Evolutionary conservation across 2,329 filamentous ascomycete species (phyloP).

Genomic region (Fusarium nurragi): DNA sequence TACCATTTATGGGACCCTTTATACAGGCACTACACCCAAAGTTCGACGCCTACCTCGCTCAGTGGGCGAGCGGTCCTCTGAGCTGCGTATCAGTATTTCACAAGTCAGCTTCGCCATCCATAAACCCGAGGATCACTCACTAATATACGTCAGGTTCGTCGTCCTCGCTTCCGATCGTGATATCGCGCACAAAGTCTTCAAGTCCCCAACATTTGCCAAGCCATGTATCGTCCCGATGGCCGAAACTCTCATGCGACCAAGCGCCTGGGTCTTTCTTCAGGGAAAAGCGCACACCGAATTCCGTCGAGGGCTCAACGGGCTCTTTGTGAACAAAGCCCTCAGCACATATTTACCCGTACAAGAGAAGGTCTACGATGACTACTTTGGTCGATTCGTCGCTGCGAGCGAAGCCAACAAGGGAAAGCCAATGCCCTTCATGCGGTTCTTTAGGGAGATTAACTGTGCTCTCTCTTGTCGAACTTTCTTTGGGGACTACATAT

Average conservation of each 20-base stretch:
- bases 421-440: constrained; percentile 74
- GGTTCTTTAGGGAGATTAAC: constrained; percentile 78
- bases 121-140: accelerated
- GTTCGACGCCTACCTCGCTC: constrained; percentile 76
- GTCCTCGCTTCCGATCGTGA: constrained; percentile 81
- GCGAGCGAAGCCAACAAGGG: constrained; percentile 63
- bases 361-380: constrained; percentile 76
- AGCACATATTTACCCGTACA: constrained; percentile 76
- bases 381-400: constrained; percentile 74
- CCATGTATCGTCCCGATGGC: constrained; percentile 82
- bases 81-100: constrained; percentile 88
- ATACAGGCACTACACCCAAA: constrained; percentile 78
- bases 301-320: constrained; percentile 76
- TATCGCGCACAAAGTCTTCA: constrained; percentile 83
- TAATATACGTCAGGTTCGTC: constrained; percentile 67
- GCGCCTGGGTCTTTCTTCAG: constrained; percentile 82
- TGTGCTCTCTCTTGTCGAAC: constrained; percentile 81
- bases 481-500: constrained; percentile 83
- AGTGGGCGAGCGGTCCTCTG: constrained; percentile 81
- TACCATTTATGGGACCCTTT: constrained; percentile 79
- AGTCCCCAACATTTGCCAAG: constrained; percentile 77
- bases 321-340: constrained; percentile 79
- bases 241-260: constrained; percentile 72
- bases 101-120: constrained; percentile 63
- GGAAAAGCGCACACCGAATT: constrained; percentile 81